Percentiles rank a stretch among this genome's conserved stretches.
These are phyloP conservation scores for Blepharisma japonicum DNA, from an alignment of 73 alveolate genomes.

Conservation along the genomic window DNA sequence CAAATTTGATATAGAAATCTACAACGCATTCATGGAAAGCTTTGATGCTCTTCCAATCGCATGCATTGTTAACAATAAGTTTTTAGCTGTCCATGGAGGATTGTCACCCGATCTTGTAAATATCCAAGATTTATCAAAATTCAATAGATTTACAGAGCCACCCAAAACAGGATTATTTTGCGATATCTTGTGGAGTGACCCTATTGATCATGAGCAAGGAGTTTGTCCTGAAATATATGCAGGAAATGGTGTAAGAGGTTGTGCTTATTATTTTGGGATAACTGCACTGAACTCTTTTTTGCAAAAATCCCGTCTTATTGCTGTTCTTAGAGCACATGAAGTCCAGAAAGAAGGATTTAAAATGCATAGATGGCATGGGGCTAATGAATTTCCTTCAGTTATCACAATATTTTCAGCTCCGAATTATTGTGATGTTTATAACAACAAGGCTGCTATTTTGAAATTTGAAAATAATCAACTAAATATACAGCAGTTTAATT, in stretches of 20 bases:
- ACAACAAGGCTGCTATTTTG: conserved; percentile 85
- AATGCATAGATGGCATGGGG: conserved; percentile 85
- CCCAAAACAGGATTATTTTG: conserved; percentile 78
- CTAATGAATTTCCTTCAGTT: conserved; percentile 78
- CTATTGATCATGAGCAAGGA: conserved; percentile 75
- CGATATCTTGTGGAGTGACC: conserved; percentile 82
- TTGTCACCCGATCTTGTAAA: conserved; percentile 75
- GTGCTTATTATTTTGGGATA: conserved; percentile 56
- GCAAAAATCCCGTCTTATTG: conserved; percentile 40
- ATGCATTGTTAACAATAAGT: conserved; percentile 67
- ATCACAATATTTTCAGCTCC: conserved; percentile 93
- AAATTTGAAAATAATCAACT: conserved; percentile 73
- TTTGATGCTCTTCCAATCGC: conserved; percentile 68
- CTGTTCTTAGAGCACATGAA: conserved; percentile 91
- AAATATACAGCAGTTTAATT: conserved; percentile 78
- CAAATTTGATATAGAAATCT: conserved; percentile 56
- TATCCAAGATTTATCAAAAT: conserved; percentile 49
- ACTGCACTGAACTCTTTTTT: conserved; percentile 54
- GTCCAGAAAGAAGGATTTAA: conserved; percentile 88
- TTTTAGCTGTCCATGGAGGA: conserved; percentile 81
- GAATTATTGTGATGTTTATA: conserved; percentile 89
- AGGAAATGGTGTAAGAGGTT: conserved; percentile 66
- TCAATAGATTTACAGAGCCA: conserved; percentile 69
- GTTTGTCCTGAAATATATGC: conserved; percentile 44
- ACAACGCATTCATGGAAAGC: conserved; percentile 42